Evolutionary conservation across 2,329 filamentous ascomycete genomes (phyloP), one percentile per base, ranked within the genome.

Genomic region (Colletotrichum tropicicola): DNA sequence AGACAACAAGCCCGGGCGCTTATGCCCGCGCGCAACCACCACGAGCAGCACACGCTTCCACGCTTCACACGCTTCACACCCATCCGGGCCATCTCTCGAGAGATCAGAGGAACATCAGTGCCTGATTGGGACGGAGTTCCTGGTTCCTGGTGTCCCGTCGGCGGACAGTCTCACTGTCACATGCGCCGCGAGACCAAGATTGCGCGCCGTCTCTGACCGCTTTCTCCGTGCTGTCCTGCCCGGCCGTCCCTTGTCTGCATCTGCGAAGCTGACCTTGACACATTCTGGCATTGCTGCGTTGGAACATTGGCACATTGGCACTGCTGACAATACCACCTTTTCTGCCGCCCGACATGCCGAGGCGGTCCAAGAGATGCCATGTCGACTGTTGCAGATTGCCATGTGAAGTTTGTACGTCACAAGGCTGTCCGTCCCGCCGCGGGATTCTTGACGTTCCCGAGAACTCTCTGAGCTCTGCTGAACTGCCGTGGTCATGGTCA

Each of bases 321-420:
- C 47, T 15, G 35, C 54, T 59, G 37, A 51, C 41, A 25, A 49
- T 60, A 30, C 61, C 10, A 49, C 49, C 17, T 19, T 21, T 30
- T 59, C 32, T 35, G 57, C 37, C 49, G 57, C 35, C 44, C 35
- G 49, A 65, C 49, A 51, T 65, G 39, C 57, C 57, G 61, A 65
- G 49, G 61, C 44, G 49, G 56, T 27, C 21, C 35, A 27, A 32
- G 15, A 57, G n/a, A 45, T 32, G 15, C 13, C 13, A 21, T 43
- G 60, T 56, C 17, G 6, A 45, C 39, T 15, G 37, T 28, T 61
- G 28, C 57, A 45, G 49, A 61, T 65, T 65, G 23, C 57, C 57
- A 65, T 65, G 61, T 65, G 56, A 65, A 65, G 19, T 13, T 21
- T n/a, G 12, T 37, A 61, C 35, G 61, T 55, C 61, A 60, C 54